Conservation (phyloP, 2,329 filamentous ascomycete genomes). For the Pyricularia pennisetigena region DNA sequence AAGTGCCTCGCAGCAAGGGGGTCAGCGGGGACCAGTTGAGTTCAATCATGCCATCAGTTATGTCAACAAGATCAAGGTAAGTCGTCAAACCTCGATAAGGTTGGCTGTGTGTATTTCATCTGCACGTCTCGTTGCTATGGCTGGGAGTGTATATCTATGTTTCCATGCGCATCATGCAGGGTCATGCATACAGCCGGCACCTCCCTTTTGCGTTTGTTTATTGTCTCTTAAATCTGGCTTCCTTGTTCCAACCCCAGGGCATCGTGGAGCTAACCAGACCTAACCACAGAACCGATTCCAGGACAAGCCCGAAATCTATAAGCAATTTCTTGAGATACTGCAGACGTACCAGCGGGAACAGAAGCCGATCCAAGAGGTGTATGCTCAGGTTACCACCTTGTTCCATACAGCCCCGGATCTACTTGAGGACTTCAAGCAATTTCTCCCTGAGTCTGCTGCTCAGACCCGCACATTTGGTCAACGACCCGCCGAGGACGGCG, state of each 20-base stretch:
- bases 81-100: slow-evolving; percentile 12
- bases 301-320: slow-evolving; percentile 95
- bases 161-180: background rate
- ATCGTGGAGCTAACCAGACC: slow-evolving; percentile 1
- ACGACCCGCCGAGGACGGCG: slow-evolving; percentile 58
- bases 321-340: slow-evolving; percentile 95
- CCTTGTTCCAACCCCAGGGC: slow-evolving; percentile 2
- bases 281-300: slow-evolving; percentile 78
- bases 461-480: slow-evolving; percentile 42
- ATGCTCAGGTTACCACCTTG: slow-evolving; percentile 87
- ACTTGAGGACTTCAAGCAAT: slow-evolving; percentile 97
- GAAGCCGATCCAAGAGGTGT: slow-evolving; percentile 97
- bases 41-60: slow-evolving; percentile 99
- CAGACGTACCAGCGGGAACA: slow-evolving; percentile 98
- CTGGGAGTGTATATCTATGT: background rate
- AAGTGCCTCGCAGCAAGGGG: slow-evolving; percentile 44
- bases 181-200: background rate
- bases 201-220: background rate
- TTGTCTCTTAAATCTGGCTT: background rate
- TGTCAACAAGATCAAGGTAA: slow-evolving; percentile 98
- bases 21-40: slow-evolving; percentile 89
- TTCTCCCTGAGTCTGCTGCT: slow-evolving; percentile 76
- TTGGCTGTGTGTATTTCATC: background rate
- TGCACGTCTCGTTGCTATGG: background rate
- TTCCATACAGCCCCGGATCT: slow-evolving; percentile 92